These are phyloP conservation scores for Corynascus novoguineensis DNA, from an alignment of 495 filamentous ascomycete species.

Conservation along the genomic window DNA sequence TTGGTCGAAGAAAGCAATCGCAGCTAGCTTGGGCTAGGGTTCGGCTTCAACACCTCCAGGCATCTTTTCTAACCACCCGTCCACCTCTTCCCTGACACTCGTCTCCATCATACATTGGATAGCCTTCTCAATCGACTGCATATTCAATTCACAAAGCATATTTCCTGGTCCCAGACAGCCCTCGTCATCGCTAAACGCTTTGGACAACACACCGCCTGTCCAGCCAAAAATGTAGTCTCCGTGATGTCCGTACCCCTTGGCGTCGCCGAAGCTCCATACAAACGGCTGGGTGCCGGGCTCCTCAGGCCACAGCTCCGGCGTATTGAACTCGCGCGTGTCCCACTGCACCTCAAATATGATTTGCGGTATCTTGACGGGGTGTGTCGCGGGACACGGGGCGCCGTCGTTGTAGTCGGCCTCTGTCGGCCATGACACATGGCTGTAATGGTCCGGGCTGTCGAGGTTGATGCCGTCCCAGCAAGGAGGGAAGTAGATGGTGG, in stretches of 20 bases:
- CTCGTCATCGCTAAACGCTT: not conserved
- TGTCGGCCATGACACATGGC: not conserved
- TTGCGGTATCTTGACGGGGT: slow-evolving; percentile 57
- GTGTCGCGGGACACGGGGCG: slow-evolving; percentile 52
- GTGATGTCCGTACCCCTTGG: slow-evolving; percentile 42
- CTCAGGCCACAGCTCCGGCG: slow-evolving; percentile 35
- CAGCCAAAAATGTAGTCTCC: slow-evolving; percentile 75
- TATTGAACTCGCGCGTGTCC: slow-evolving; percentile 32
- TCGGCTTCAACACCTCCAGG: not conserved
- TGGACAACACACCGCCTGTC: slow-evolving; percentile 49
- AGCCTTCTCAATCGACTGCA: not conserved
- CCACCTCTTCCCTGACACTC: not conserved
- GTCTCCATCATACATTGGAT: not conserved
- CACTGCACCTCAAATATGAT: slow-evolving; percentile 63
- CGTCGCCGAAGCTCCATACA: slow-evolving; percentile 16
- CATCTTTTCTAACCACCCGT: not conserved
- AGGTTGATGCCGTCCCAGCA: slow-evolving; percentile 2
- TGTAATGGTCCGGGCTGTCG: not conserved
- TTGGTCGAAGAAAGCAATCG: not conserved
- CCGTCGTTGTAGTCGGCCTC: slow-evolving; percentile 38
- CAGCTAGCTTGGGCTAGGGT: not conserved
- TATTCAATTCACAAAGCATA: not conserved
- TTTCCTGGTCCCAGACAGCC: not conserved
- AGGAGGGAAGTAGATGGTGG: not conserved
- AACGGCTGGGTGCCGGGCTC: slow-evolving; percentile 22